Conservation (phyloP, 192 early-diverging fungal genomes). For the Linnemannia schmuckeri region DNA sequence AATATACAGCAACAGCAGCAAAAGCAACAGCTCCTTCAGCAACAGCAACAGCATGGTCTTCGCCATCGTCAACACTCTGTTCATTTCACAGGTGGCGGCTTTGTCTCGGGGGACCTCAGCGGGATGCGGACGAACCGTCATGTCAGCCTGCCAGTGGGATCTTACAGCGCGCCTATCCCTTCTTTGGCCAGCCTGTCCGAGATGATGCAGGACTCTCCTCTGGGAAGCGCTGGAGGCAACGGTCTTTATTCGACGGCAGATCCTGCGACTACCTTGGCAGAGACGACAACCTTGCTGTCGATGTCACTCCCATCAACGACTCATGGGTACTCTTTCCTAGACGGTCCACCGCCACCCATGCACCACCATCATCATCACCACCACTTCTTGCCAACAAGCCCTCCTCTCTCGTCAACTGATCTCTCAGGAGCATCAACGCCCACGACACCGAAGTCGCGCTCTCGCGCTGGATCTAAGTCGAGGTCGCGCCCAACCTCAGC, state of each 20-base stretch:
- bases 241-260: neutral
- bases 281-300: conserved; percentile 34
- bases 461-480: conserved; percentile 52
- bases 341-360: conserved; percentile 41
- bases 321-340: conserved; percentile 47
- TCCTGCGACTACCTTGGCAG: conserved; percentile 17
- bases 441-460: conserved; percentile 37
- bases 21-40: conserved; percentile 38
- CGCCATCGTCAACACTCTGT: conserved; percentile 55
- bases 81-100: conserved; percentile 49
- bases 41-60: conserved; percentile 25
- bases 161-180: conserved; percentile 48
- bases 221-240: neutral
- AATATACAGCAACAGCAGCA: conserved; percentile 48
- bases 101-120: conserved; percentile 38
- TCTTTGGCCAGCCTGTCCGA: conserved; percentile 50
- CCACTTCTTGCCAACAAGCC: conserved; percentile 39
- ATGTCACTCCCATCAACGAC: conserved; percentile 45
- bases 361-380: conserved; percentile 35
- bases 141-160: conserved; percentile 42
- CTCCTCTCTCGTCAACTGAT: conserved; percentile 39
- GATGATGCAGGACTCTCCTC: conserved; percentile 49
- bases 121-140: conserved; percentile 29
- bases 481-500: conserved; percentile 45
- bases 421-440: conserved; percentile 33